Conservation (phyloP, 306 rosid species). For the Chamaecrista fasciculata region DNA sequence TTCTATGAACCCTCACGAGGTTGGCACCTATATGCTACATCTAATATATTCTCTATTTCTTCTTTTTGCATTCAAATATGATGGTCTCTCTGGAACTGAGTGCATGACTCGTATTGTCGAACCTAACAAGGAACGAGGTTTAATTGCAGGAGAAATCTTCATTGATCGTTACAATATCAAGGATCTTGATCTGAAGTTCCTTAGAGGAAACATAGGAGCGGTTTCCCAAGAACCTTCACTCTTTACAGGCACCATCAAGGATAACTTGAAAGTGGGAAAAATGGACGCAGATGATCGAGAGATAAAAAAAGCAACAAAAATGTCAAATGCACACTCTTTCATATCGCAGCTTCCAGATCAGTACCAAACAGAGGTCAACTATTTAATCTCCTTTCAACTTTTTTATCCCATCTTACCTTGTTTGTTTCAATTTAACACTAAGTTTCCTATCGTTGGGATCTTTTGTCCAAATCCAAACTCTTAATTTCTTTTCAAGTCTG, state of each 20-base stretch:
- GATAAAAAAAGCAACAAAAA: constrained; percentile 56
- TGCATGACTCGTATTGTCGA: neutral
- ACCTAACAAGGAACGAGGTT: constrained; percentile 24
- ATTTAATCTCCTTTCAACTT: constrained; percentile 33
- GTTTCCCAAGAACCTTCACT: constrained; percentile 87
- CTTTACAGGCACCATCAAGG: constrained; percentile 67
- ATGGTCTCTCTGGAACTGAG: constrained; percentile 10
- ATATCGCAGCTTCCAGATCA: constrained; percentile 74
- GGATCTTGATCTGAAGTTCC: constrained; percentile 70
- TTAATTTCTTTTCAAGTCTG: neutral
- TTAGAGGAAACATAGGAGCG: constrained; percentile 64
- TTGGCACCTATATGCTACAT: constrained; percentile 19
- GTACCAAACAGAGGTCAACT: constrained; percentile 70
- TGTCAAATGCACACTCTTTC: constrained; percentile 81
- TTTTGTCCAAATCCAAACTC: neutral
- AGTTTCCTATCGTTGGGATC: neutral
- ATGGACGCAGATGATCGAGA: constrained; percentile 67
- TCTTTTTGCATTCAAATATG: neutral
- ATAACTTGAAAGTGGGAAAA: constrained; percentile 73
- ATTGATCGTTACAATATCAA: constrained; percentile 63
- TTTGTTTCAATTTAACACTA: neutral
- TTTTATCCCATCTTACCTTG: constrained; percentile 15
- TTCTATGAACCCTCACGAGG: constrained; percentile 77
- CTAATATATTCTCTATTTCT: neutral
- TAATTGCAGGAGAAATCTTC: constrained; percentile 59